Base-by-base conservation (phyloP, 352 stramenopile genomes). In the Lagenidium sp. region DNA sequence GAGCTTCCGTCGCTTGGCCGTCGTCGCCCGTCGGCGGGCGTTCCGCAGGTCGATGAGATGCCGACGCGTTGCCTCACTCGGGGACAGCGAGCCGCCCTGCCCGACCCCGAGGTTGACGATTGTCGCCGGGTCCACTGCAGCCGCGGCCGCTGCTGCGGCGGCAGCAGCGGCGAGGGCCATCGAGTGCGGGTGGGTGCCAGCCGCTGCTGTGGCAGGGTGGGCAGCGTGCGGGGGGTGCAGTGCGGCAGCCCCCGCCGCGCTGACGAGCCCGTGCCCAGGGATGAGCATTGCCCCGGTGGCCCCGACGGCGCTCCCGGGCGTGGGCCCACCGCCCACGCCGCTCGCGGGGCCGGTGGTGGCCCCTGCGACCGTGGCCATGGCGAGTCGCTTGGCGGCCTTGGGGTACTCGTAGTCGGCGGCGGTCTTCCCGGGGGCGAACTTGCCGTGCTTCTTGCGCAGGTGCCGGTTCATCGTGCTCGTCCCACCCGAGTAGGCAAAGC, bases 401-500 rank as follows among this genome's bases (percentile, higher is more conserved):
- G 66, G 59, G 44, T 60, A 76, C 43, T 82, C 68, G 53, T 90
- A 90, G 46, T 90, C 78, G 2, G 75, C 69, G 5, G 72, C 68
- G 36, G 57, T 70, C 48, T 90, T 90, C 30, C 78, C 78, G 0
- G 78, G 78, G 11, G 78, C 74, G 44, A 67, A 90, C 44, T 87
- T 90, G 2, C 84, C 72, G 47, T 90, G 78, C 49, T 90, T 90
- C 48, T 85, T 85, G 21, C 78, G 57, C 42, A 90, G 41, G 28
- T 90, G 78, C 21, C 78, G 74, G 54, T 86, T 90, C 78, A 90
- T 90, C 10, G 78, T 90, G 55, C 67, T 84, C 11, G 78, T 90
- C 37, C 78, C 78, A 10, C 78, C 78, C 22, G 78, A 90, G 50
- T 90, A 90, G 21, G 78, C 78, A 52, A 90, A 90, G 31, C 75